Percentiles rank a stretch among this genome's conserved stretches.
Conservation (phyloP, 306 rosid species). For the Begonia masoniana region DNA sequence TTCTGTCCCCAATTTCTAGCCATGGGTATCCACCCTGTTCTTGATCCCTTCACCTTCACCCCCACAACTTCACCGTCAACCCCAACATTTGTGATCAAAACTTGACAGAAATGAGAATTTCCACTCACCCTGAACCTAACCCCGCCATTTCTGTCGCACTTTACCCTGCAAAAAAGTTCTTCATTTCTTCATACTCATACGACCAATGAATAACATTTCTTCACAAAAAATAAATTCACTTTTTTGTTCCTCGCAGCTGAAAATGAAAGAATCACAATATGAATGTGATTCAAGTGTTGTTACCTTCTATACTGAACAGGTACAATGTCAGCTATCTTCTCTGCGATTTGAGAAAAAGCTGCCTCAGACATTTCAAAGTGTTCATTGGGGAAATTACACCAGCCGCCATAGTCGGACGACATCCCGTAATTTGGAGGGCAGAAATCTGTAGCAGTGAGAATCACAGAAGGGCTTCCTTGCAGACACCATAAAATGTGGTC, state of each 20-base stretch:
- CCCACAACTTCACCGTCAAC: conserved; percentile 75
- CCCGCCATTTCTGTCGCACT: conserved; percentile 73
- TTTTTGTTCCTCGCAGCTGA: too few relatives aligned
- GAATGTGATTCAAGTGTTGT: background rate
- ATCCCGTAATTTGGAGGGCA: conserved; percentile 89
- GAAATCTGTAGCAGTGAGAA: conserved; percentile 89
- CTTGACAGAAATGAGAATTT: conserved; percentile 60
- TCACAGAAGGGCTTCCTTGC: conserved; percentile 73
- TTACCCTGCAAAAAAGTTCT: conserved; percentile 49
- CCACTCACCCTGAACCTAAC: conserved; percentile 66
- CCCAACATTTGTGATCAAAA: conserved; percentile 72
- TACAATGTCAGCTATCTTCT: conserved; percentile 66
- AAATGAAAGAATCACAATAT: too few relatives aligned
- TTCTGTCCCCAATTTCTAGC: conserved; percentile 84
- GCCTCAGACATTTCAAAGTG: conserved; percentile 90
- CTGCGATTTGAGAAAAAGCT: conserved; percentile 75
- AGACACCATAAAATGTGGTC: conserved; percentile 90
- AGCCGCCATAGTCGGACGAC: conserved; percentile 87
- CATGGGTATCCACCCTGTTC: conserved; percentile 94
- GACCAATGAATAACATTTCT: too few relatives aligned
- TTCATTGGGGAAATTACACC: conserved; percentile 90
- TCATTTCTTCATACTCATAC: too few relatives aligned
- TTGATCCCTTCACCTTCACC: conserved; percentile 92
- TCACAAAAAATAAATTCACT: too few relatives aligned
- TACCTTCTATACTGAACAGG: conserved; percentile 96